A percentile compares a stretch with the other conserved stretches of the same genome.
Conservation (phyloP, 2,329 filamentous ascomycete species). For the Colletotrichum lindemuthianum region DNA sequence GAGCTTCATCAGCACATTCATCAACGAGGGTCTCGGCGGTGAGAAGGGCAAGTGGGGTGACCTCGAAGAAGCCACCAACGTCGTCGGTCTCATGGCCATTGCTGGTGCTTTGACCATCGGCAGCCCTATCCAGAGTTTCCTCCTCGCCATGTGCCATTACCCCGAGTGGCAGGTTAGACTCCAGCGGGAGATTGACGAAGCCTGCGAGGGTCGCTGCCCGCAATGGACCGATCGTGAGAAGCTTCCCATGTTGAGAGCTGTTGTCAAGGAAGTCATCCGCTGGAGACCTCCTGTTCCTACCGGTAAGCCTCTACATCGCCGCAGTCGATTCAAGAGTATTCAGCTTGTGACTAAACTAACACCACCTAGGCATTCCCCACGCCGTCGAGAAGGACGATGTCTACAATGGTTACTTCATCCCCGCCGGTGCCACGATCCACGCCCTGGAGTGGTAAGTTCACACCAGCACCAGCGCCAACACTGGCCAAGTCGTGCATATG, state of each 20-base stretch:
- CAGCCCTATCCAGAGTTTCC: conserved; percentile 51
- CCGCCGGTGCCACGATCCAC: conserved; percentile 61
- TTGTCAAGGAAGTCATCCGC: conserved; percentile 57
- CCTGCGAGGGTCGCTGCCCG: conserved; percentile 53
- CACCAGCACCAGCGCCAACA: too few relatives aligned
- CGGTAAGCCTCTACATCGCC: conserved; percentile 44
- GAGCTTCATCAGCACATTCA: conserved; percentile 54
- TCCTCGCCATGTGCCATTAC: conserved; percentile 43
- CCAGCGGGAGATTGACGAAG: conserved; percentile 53
- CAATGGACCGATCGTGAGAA: conserved; percentile 50
- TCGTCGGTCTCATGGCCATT: conserved; percentile 57
- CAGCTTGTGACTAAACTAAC: conserved; percentile 3
- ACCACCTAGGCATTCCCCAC: conserved; percentile 57
- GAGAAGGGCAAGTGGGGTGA: conserved; percentile 42
- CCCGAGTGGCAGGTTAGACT: conserved; percentile 47
- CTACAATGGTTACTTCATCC: conserved; percentile 63
- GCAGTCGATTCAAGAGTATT: neutral
- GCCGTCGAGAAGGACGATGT: conserved; percentile 61
- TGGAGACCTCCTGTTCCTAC: conserved; percentile 65
- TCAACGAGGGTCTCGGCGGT: conserved; percentile 45
- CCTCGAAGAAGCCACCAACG: conserved; percentile 52
- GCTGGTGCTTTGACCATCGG: conserved; percentile 56
- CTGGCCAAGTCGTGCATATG: neutral
- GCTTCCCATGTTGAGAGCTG: conserved; percentile 51
- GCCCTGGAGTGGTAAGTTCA: conserved; percentile 43